Evolutionary conservation across 2,329 filamentous ascomycete species (phyloP), one percentile per base, ranked within the genome.

Genomic region (Aspergillus ruber): DNA sequence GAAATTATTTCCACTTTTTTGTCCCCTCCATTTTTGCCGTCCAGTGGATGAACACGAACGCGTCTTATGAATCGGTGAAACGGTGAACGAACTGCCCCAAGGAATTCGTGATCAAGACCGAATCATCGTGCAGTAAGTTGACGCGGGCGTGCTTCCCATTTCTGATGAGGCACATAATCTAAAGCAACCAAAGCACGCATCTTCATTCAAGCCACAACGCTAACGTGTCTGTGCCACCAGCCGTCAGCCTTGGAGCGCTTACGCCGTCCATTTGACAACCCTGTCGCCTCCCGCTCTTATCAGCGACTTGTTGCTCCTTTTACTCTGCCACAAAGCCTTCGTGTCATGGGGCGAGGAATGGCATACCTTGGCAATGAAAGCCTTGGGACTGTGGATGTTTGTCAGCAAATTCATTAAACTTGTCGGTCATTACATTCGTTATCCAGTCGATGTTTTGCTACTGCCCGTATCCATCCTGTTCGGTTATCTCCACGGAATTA

Each of bases 401-500:
- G 88, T 90, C 65, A 90, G 86, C 68, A 96, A 96, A 74, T 85
- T 88, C 48, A 83, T 96, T 71, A 96, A 96, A 76, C 77, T 96
- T 46, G 73, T 93, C 59, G 90, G 88, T 8, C 83, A 96, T 59
- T 93, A 95, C 71, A 78, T 85, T 60, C 84, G 87, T 55, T 87
- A 94, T 68, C 90, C 91, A 4, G 80, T 80, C 57, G 91, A 96
- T 65, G 72, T 95, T 53, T 64, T 87, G 38, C 86, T 87, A 62
- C 75, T 95, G 44, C 89, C 88, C 1, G 76, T 91, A n/a, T 95
- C 90, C 35, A 82, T 96, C 58, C 53, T 89, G 12, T 97, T 96
- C 70, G 91, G 91, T 44, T 96, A 93, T 71, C 86, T 94, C 60
- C 91, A 97, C 67, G 89, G 90, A 51, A 69, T 90, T 52, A 90